Evolutionary conservation across 1,284 basidiomycete genomes (phyloP), one percentile per base, ranked within the genome.

Genomic region (Sanghuangporus baumii): DNA sequence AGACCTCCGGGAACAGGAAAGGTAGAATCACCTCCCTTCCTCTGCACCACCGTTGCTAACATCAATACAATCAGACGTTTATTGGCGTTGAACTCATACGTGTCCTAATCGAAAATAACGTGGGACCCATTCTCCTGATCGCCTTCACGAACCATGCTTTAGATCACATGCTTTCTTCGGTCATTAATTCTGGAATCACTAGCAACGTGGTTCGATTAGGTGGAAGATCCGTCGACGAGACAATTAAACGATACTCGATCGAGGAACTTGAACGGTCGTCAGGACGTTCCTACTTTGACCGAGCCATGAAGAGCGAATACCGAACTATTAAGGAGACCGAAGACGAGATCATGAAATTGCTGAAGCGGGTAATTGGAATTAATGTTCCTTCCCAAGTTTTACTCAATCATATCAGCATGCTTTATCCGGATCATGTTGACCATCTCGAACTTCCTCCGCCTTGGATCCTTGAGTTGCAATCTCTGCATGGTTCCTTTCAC

Each of bases 1-100:
- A 88, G 86, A 38, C 89, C 89, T 34, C 89, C 89, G 6, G 89
- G 88, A 1, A 90, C 88, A 0, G 89, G 89, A 67, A 90, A 91
- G 78, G 86, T 86, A 61, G 63, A 67, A 23, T 40, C 4, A 16
- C 20, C 26, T 3, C 1, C 8, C 16, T 55, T 59, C 14, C 16
- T 16, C 23, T 20, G 14, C 11, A n/a, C 43, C 2, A 18, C 7
- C 9, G 38, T 38, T 14, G 48, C 9, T 55, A 52, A 31, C 41
- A 48, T 40, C 47, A 34, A 48, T 47, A 16, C 62, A 46, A 20
- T 1, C 64, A 86, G 84, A 87, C 83, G 55, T 89, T 78, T 67
- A 86, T 85, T 0, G 88, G 87, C 0, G 79, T 86, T 2, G 83
- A 89, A 68, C 74, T 91, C 0, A 71, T 91, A 9, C 79, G 85